Percentiles rank a stretch among this genome's conserved stretches.
Conservation (phyloP, 1,284 basidiomycete genomes). For the Cystobasidium sp. region DNA sequence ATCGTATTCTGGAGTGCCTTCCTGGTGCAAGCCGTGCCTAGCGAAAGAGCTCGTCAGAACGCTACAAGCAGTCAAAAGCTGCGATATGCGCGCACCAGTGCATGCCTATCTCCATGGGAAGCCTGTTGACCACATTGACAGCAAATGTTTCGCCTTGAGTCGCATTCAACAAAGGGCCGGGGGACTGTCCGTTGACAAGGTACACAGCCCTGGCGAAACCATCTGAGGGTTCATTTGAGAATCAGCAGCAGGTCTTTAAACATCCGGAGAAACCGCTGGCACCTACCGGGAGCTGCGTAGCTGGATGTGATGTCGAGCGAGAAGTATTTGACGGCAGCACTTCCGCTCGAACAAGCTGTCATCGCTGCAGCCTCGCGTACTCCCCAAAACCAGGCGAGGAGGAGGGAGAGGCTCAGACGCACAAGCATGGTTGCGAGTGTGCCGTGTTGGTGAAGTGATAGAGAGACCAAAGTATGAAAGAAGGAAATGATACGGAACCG, state of each 20-base stretch:
- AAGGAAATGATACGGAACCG: conserved; percentile 12
- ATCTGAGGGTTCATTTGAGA: conserved; percentile 11
- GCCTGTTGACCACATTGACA: conserved; percentile 12
- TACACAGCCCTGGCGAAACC: conserved; percentile 14
- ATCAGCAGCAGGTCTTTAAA: conserved; percentile 14
- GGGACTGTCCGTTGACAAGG: conserved; percentile 14
- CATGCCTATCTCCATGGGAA: conserved; percentile 13
- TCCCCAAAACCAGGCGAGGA: conserved; percentile 14
- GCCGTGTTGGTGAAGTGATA: conserved; percentile 15
- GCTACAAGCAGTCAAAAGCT: conserved; percentile 15
- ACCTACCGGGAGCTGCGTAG: conserved; percentile 14
- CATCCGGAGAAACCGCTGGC: conserved; percentile 8
- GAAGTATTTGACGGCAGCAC: conserved; percentile 13
- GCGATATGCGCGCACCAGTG: conserved; percentile 14
- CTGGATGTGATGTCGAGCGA: conserved; percentile 15
- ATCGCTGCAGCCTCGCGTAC: conserved; percentile 14
- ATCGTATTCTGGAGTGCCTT: conserved; percentile 13
- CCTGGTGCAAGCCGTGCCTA: conserved; percentile 14
- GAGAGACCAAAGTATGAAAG: conserved; percentile 14
- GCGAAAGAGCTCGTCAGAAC: conserved; percentile 15
- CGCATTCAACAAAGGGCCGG: conserved; percentile 14
- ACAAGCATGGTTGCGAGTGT: conserved; percentile 13
- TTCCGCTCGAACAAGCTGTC: conserved; percentile 15
- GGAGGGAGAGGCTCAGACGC: conserved; percentile 11
- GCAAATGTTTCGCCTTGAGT: conserved; percentile 15